These are phyloP conservation scores for Debaryomyces coudertii DNA, from an alignment of 1,139 yeast species.

Conservation along the genomic window DNA sequence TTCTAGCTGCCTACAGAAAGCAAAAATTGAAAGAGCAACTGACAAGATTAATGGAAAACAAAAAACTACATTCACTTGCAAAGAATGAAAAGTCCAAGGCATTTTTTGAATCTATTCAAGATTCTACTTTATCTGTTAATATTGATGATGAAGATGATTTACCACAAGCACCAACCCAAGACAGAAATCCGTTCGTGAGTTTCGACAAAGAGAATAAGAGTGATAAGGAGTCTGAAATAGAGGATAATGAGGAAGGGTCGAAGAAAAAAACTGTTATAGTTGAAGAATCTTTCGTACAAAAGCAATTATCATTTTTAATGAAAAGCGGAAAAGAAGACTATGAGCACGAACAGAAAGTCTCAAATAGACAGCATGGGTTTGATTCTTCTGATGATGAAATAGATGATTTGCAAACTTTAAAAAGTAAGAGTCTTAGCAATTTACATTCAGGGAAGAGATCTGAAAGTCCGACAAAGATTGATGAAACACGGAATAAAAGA, in stretches of 20 bases:
- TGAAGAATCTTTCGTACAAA: slow-evolving; percentile 63
- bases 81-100: slow-evolving; percentile 65
- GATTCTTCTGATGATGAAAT: slow-evolving; percentile 38
- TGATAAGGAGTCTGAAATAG: slow-evolving; percentile 18
- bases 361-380: slow-evolving; percentile 43
- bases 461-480: slow-evolving; percentile 22
- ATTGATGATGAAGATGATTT: slow-evolving; percentile 34
- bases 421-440: slow-evolving; percentile 47
- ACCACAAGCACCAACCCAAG: slow-evolving; percentile 11
- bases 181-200: neutral
- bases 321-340: slow-evolving; percentile 38
- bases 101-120: slow-evolving; percentile 73
- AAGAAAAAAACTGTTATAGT: slow-evolving; percentile 29
- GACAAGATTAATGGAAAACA: slow-evolving; percentile 57
- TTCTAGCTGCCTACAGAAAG: slow-evolving; percentile 53
- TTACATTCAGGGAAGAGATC: slow-evolving; percentile 26
- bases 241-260: slow-evolving; percentile 18
- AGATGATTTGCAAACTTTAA: slow-evolving; percentile 52
- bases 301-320: slow-evolving; percentile 63
- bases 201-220: slow-evolving; percentile 16
- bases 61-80: slow-evolving; percentile 50
- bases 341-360: slow-evolving; percentile 38
- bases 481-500: slow-evolving; percentile 17
- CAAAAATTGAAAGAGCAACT: slow-evolving; percentile 60
- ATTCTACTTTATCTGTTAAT: slow-evolving; percentile 29